These are phyloP conservation scores for Sporothrix dimorphospora DNA, from an alignment of 2,329 filamentous ascomycete genomes.

Conservation along the genomic window DNA sequence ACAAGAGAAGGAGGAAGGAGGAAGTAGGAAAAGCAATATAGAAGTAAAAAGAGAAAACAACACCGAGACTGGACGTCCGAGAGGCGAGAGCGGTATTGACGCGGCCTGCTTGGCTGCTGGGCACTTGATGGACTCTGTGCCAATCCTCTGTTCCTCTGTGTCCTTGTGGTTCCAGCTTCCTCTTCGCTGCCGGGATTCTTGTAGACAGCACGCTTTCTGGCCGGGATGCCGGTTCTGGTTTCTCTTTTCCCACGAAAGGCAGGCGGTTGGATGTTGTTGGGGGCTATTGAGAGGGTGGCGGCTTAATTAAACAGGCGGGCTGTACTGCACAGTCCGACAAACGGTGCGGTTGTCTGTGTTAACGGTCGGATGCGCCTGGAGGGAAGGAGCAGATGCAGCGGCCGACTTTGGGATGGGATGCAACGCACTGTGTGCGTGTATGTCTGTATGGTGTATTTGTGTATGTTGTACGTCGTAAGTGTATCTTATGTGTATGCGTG, in stretches of 20 bases:
- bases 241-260: conserved; percentile 7
- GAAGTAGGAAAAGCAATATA: not conserved
- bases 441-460: not conserved
- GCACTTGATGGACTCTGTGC: not conserved
- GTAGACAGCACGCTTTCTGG: not conserved
- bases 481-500: conserved; percentile 1
- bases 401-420: not conserved
- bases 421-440: not conserved
- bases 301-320: conserved; percentile 15
- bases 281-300: conserved; percentile 2
- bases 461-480: not conserved
- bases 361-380: not conserved
- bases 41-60: not conserved
- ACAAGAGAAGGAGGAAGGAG: not conserved
- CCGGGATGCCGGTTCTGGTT: not conserved
- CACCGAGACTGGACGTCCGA: conserved; percentile 8
- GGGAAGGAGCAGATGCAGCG: not conserved
- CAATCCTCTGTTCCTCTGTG: not conserved
- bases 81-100: not conserved
- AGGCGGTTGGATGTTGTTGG: conserved; percentile 15
- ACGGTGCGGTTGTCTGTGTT: not conserved
- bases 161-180: not conserved
- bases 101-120: conserved; percentile 1
- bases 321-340: not conserved
- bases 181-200: not conserved